These are phyloP conservation scores for Daldinia bambusicola DNA, from an alignment of 495 filamentous ascomycete species.

Conservation along the genomic window DNA sequence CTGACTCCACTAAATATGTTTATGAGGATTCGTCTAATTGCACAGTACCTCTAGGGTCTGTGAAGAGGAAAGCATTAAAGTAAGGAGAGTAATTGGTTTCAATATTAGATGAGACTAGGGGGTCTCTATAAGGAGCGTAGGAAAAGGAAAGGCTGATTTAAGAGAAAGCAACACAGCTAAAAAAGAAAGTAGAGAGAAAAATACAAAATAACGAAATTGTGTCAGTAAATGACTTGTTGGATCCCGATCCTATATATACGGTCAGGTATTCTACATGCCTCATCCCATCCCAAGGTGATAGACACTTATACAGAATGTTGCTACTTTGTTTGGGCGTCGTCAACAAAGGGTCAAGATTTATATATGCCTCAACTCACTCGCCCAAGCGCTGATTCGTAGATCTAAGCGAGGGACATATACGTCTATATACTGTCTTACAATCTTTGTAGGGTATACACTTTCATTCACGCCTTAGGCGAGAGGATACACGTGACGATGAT, in stretches of 20 bases:
- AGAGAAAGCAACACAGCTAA: slow-evolving; percentile 1
- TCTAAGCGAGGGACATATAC: neutral
- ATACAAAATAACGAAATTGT: slow-evolving; percentile 15
- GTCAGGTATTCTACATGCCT: neutral
- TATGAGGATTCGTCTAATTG: neutral
- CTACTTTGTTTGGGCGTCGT: slow-evolving; percentile 28
- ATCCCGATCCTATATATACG: slow-evolving; percentile 12
- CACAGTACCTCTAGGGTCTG: slow-evolving; percentile 16
- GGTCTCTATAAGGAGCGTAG: slow-evolving; percentile 17
- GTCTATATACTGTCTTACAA: neutral
- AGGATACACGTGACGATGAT: slow-evolving; percentile 6
- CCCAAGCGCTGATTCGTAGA: neutral
- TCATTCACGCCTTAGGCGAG: slow-evolving; percentile 1
- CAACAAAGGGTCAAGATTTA: slow-evolving; percentile 20
- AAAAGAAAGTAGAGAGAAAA: slow-evolving; percentile 11
- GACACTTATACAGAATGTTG: slow-evolving; percentile 23
- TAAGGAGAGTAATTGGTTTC: slow-evolving; percentile 14
- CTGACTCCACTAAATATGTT: slow-evolving; percentile 13
- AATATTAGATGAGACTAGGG: slow-evolving; percentile 12
- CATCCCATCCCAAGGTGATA: neutral
- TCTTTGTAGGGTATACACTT: slow-evolving; percentile 17
- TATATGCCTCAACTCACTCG: neutral
- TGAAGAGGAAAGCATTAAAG: neutral
- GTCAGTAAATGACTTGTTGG: neutral
- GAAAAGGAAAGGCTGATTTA: slow-evolving; percentile 19